Evolutionary conservation across 495 filamentous ascomycete genomes (phyloP).

Genomic region (Viridothelium virens): DNA sequence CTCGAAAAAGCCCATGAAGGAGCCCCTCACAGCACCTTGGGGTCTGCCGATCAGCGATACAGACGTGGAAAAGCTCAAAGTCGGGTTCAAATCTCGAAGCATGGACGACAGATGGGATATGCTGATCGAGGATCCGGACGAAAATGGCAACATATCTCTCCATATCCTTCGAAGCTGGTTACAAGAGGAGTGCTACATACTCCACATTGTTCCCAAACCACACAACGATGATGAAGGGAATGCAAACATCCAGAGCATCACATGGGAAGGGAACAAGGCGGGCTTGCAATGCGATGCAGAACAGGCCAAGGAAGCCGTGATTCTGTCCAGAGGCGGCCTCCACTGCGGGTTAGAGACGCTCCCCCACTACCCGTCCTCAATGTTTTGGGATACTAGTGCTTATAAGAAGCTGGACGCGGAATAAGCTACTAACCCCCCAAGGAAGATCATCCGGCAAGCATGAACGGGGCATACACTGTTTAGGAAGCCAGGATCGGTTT

Average conservation of each 20-base stretch:
- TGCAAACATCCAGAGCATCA: constrained; percentile 1
- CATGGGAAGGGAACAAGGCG: neutral
- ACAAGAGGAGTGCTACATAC: neutral
- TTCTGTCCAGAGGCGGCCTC: neutral
- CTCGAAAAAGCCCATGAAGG: constrained; percentile 10
- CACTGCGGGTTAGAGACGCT: constrained; percentile 1
- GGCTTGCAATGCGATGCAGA: neutral
- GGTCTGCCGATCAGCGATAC: constrained; percentile 1
- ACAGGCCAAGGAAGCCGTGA: constrained; percentile 1
- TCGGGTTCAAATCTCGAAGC: neutral
- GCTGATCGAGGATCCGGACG: neutral
- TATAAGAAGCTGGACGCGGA: constrained; percentile 5
- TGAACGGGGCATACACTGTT: neutral
- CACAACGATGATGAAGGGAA: neutral
- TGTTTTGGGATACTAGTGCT: constrained; percentile 7
- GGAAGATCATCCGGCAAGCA: neutral
- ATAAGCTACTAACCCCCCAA: neutral
- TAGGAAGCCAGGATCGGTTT: neutral
- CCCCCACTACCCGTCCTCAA: neutral
- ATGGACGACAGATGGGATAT: constrained; percentile 9
- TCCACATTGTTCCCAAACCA: neutral
- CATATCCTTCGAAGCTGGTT: constrained; percentile 4
- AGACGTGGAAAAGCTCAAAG: constrained; percentile 10
- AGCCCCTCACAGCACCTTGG: constrained; percentile 6
- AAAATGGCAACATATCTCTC: constrained; percentile 2